Base-by-base conservation (phyloP, 2,329 filamentous ascomycete genomes). In the Pseudogymnoascus sp. region DNA sequence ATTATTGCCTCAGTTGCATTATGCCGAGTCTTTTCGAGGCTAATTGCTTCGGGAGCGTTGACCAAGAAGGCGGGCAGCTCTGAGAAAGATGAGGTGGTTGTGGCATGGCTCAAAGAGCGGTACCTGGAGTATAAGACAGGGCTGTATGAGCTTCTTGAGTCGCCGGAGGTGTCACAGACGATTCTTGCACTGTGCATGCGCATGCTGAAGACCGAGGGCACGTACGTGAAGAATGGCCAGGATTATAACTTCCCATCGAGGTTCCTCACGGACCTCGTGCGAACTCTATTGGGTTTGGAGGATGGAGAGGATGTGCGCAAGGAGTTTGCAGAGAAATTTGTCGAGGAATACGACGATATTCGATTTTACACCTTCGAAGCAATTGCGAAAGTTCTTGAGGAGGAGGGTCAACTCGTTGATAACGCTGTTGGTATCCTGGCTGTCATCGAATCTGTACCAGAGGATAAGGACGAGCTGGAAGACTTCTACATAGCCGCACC, bases 111-210 rank as follows among this genome's bases (percentile, higher is more conserved):
- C 65, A 89, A 84, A 71, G 87, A 87, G 65, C 82, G 87, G 65
- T 84, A 91, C 68, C 78, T 80, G 5, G 88, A 92, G 68, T 95
- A 90, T 72, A 84, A 88, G 70, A 74, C 77, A 29, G 74, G 81
- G 3, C 75, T 97, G 40, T 68, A 88, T 29, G 73, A 74, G 2
- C 80, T 90, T 65, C 77, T 97, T 50, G 75, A 76, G 44, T 75
- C 80, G 61, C 81, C 84, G 10, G 82, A 88, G 63, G 77, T 85
- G n/a, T 84, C 90, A 64, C 80, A 83, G 44, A 89, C 88, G 13
- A 87, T 85, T 9, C 75, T 97, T 68, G 90, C 88, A 0, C 77
- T 97, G 58, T 82, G 86, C 62, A 95, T 97, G 92, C 86, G 88
- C 61, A 74, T 95, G 57, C 77, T 96, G 66, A 94, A 95, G 77